Evolutionary conservation across 116 monocot genomes (phyloP), one percentile per base, ranked within the genome.

Genomic region (Iris pallida): DNA sequence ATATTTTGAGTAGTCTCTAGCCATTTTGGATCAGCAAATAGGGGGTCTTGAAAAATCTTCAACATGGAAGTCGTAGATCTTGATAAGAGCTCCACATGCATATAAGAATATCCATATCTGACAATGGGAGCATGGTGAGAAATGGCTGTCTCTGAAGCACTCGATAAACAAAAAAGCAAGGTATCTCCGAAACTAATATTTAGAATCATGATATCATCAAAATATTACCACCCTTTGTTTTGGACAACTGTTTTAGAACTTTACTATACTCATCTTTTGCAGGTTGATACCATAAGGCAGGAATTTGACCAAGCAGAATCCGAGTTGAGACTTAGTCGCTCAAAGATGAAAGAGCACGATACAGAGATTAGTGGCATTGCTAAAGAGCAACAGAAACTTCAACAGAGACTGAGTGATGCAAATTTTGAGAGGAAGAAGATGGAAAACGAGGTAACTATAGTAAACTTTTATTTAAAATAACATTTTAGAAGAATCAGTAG

Each of bases 281-380:
- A 97, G 97, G 83, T 92, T 65, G 65, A 70, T 63, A 83, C 76
- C 11, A 72, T 90, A 71, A 92, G 92, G 56, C 45, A 78, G 54
- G 77, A 85, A 45, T 83, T 71, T 63, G 78, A 85, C 70, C 72
- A 81, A 69, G 90, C 85, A 61, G 83, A 92, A 71, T 75, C 82
- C 68, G 87, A 87, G 73, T 78, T 92, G 59, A 77, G 85, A 11
- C 46, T 75, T 43, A 68, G 81, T 65, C 84, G 85, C 65, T 76
- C 82, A 75, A 92, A 85, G 69, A 48, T 97, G 81, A 89, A 82
- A 83, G 90, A 97, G 61, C 87, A 90, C 58, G 97, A 97, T 69
- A 56, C 79, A 56, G 80, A 97, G 69, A 87, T 97, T 71, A 82
- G 61, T 57, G 14, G 45, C 16, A 81, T 90, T 71, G 64, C 72